Percentiles rank a stretch among this genome's conserved stretches.
These are phyloP conservation scores for Carpinus fangiana DNA, from an alignment of 306 rosid genomes.

Conservation along the genomic window DNA sequence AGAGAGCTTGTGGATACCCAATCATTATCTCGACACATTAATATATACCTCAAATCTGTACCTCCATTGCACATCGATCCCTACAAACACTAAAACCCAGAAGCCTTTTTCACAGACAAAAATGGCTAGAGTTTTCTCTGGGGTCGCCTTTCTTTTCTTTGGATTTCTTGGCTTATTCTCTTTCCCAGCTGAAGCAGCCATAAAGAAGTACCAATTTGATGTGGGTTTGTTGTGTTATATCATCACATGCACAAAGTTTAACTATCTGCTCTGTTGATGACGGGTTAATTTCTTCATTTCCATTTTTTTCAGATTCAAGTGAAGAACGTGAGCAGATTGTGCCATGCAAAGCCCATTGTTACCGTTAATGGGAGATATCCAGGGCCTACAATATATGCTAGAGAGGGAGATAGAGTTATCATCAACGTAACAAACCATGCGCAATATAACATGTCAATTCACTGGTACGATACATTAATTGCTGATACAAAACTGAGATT, in stretches of 20 bases:
- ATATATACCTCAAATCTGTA: constrained; percentile 32
- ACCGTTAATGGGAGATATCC: constrained; percentile 81
- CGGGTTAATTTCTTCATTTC: background rate
- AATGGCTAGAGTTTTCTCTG: constrained; percentile 35
- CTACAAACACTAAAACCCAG: background rate
- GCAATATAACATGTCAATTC: constrained; percentile 74
- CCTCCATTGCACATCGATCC: constrained; percentile 28
- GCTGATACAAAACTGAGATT: background rate
- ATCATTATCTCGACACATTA: constrained; percentile 25
- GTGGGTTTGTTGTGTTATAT: constrained; percentile 41
- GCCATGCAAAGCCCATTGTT: constrained; percentile 85
- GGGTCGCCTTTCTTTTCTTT: constrained; percentile 33
- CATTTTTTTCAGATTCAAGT: constrained; percentile 62
- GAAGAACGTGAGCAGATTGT: constrained; percentile 76
- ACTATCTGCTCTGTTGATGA: background rate
- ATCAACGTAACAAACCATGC: constrained; percentile 83
- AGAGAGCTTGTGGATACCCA: background rate
- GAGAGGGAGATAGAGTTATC: constrained; percentile 74
- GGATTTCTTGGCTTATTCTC: constrained; percentile 47
- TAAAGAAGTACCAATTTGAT: constrained; percentile 79
- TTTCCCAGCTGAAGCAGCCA: constrained; percentile 65
- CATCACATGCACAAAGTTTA: constrained; percentile 3
- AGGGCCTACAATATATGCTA: constrained; percentile 70
- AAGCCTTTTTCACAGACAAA: constrained; percentile 26
- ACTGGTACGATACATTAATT: constrained; percentile 49